A percentile compares a stretch with the other conserved stretches of the same genome.
These are phyloP conservation scores for Beta lomatogona DNA, from an alignment of 179 eudicot species.

Conservation along the genomic window DNA sequence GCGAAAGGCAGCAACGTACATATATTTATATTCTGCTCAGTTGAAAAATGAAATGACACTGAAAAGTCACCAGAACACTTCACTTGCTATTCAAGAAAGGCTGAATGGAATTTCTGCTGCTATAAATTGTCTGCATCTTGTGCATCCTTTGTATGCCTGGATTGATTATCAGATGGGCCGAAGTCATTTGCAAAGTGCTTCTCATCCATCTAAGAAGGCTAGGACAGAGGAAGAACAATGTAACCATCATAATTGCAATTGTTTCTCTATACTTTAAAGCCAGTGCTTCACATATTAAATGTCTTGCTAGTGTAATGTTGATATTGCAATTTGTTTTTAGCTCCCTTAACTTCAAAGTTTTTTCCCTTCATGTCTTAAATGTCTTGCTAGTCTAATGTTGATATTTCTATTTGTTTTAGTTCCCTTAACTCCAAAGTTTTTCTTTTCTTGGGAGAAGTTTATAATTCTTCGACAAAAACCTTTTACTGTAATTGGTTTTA, in stretches of 20 bases:
- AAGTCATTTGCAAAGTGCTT: constrained; percentile 42
- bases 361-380: no score
- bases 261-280: no score
- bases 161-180: constrained; percentile 59
- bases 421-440: no score
- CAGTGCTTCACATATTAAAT: background rate
- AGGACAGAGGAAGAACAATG: constrained; percentile 60
- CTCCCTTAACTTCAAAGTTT: no score
- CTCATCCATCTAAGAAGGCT: constrained; percentile 80
- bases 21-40: constrained; percentile 69
- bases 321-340: background rate
- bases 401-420: background rate
- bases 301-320: background rate
- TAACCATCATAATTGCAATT: constrained; percentile 43
- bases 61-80: constrained; percentile 53
- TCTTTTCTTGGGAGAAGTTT: no score
- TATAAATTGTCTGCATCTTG: constrained; percentile 91
- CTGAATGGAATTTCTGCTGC: constrained; percentile 87
- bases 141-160: constrained; percentile 93
- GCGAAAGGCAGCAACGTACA: constrained; percentile 88
- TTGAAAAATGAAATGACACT: constrained; percentile 55
- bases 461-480: no score
- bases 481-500: no score
- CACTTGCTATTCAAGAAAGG: constrained; percentile 83
- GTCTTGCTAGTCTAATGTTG: no score